A percentile compares a stretch with the other conserved stretches of the same genome.
phyloP scores from a whole-genome alignment of 139 green algal species.

The Auxenochlorella protothecoides region DNA sequence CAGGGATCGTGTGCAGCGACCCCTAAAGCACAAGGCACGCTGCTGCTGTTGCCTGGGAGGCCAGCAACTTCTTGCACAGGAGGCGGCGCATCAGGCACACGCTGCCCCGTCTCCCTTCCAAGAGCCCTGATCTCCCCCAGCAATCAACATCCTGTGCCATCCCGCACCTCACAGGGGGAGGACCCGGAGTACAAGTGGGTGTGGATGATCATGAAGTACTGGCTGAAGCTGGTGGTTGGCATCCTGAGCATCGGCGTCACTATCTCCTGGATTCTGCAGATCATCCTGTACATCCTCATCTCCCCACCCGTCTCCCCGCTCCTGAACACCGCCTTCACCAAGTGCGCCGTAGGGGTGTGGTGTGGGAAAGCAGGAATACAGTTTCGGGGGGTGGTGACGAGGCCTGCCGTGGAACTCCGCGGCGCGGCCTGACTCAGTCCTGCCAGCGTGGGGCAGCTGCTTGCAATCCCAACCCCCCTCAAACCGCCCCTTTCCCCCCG shows the following conservation, averaged over 20 bases:
- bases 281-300: conserved; percentile 87
- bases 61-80: no score
- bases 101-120: no score
- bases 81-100: no score
- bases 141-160: no score
- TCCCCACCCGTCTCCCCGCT: conserved; percentile 65
- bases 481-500: not conserved
- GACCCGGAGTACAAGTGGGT: conserved; percentile 70
- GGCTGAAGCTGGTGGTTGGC: conserved; percentile 53
- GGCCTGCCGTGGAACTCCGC: no score
- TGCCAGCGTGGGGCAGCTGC: not conserved
- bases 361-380: no score
- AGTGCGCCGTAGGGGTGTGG: conserved; percentile 33
- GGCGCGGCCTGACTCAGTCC: no score
- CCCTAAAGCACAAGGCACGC: no score
- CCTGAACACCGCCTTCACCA: conserved; percentile 83
- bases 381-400: not conserved
- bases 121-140: no score
- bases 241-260: conserved; percentile 58
- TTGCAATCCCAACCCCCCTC: not conserved
- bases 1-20: no score
- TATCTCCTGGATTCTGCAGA: conserved; percentile 84
- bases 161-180: conserved; percentile 43
- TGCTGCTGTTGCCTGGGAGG: no score
- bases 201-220: conserved; percentile 70